Conservation (phyloP, 108 stramenopile species). For the Fragilariopsis cylindrus region DNA sequence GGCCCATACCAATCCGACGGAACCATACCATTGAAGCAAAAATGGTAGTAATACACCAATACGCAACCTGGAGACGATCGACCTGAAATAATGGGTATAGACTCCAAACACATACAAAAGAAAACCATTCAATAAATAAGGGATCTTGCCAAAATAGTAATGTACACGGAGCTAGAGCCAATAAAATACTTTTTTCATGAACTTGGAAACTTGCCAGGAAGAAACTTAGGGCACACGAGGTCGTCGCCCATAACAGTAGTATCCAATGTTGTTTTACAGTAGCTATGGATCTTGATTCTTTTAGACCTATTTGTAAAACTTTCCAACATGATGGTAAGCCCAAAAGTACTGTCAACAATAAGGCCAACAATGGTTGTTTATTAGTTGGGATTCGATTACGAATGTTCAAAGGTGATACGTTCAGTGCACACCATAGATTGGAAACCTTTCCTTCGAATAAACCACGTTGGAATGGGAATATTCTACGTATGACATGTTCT, state of each 20-base stretch:
- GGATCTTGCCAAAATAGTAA: constrained; percentile 58
- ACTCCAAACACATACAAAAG: constrained; percentile 67
- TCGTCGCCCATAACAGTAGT: constrained; percentile 52
- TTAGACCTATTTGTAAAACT: constrained; percentile 44
- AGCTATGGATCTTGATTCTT: background rate
- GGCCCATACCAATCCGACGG: constrained; percentile 17
- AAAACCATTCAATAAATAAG: constrained; percentile 63
- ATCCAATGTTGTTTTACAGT: constrained; percentile 34
- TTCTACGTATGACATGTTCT: constrained; percentile 61
- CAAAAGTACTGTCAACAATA: constrained; percentile 49
- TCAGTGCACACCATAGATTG: constrained; percentile 90
- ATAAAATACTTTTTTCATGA: constrained; percentile 92
- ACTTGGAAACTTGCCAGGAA: constrained; percentile 95
- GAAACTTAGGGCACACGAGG: constrained; percentile 77
- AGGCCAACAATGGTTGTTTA: constrained; percentile 53
- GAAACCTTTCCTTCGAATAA: constrained; percentile 96
- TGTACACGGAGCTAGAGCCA: constrained; percentile 79
- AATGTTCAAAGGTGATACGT: constrained; percentile 65
- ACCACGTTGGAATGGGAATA: constrained; percentile 93
- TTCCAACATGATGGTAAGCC: constrained; percentile 57
- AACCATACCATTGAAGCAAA: constrained; percentile 39
- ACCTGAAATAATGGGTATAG: constrained; percentile 70
- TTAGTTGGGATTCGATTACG: constrained; percentile 53
- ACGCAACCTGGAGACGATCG: constrained; percentile 70
- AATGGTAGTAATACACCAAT: constrained; percentile 57